Evolutionary conservation across 2,329 filamentous ascomycete species (phyloP).

Genomic region (Fusarium nanum): DNA sequence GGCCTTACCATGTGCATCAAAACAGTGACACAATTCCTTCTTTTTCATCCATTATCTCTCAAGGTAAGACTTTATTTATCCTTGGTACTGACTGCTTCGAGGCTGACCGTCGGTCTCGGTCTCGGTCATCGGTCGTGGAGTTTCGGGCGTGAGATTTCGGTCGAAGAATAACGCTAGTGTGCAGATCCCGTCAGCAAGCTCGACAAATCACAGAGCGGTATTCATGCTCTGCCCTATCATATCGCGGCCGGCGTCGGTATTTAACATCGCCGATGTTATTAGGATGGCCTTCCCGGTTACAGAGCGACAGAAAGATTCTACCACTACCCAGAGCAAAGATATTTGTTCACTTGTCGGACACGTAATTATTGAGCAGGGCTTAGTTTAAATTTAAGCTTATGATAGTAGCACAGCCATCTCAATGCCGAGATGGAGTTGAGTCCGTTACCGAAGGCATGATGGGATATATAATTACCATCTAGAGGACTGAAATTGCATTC

Average conservation of each 20-base stretch:
- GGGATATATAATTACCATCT: not conserved
- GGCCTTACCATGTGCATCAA: too few relatives aligned
- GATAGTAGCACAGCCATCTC: not conserved
- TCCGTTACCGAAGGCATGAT: accelerated
- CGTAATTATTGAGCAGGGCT: not conserved
- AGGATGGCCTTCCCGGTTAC: not conserved
- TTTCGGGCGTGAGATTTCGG: not conserved
- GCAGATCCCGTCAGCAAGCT: not conserved
- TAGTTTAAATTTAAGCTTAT: not conserved
- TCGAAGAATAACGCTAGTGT: not conserved
- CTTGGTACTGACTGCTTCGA: too few relatives aligned
- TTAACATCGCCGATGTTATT: not conserved
- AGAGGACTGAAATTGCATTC: not conserved
- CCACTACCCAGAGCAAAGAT: not conserved
- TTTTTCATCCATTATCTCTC: too few relatives aligned
- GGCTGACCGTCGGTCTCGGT: not conserved
- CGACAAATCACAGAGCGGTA: not conserved
- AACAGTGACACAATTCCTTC: too few relatives aligned
- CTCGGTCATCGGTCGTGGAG: not conserved
- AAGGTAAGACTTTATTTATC: too few relatives aligned
- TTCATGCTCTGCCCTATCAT: not conserved
- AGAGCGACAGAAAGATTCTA: not conserved
- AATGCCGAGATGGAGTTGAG: not conserved
- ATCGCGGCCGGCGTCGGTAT: not conserved
- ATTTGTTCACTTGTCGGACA: not conserved